phyloP scores from a whole-genome alignment of 495 filamentous ascomycete genomes.

The Penicillium paradoxum region DNA sequence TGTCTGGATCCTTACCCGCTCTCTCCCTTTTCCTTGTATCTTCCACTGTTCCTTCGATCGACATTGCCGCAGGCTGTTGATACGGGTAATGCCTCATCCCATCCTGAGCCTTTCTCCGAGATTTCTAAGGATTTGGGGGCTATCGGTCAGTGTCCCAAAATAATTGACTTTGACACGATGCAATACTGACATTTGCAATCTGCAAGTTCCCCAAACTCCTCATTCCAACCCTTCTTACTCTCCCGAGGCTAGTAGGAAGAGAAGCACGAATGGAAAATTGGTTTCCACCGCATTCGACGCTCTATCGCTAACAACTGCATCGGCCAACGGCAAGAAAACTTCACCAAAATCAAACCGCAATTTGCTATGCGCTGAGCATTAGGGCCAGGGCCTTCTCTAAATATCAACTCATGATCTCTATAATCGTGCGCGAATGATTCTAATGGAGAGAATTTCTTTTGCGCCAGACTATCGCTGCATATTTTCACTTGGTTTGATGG shows the following conservation, averaged over 20 bases:
- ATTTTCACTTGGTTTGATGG: too few species aligned
- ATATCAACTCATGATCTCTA: too few species aligned
- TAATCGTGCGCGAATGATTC: too few species aligned
- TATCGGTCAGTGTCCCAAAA: background rate
- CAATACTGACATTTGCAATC: background rate
- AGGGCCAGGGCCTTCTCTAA: too few species aligned
- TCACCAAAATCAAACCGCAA: conserved; percentile 1
- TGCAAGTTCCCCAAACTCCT: conserved; percentile 8
- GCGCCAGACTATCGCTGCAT: too few species aligned
- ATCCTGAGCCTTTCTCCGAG: background rate
- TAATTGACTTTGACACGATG: background rate
- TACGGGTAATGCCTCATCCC: conserved; percentile 1
- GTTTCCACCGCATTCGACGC: background rate
- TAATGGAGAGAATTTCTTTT: too few species aligned
- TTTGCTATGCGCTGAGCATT: too few species aligned
- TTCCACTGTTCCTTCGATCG: background rate
- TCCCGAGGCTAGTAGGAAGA: background rate
- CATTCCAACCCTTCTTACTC: background rate
- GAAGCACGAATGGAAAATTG: conserved; percentile 13
- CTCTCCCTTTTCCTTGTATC: background rate
- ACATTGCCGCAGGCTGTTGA: background rate
- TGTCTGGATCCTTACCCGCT: too few species aligned
- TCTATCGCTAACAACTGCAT: background rate
- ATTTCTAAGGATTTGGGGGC: background rate
- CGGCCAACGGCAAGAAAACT: background rate